A percentile compares a stretch with the other conserved stretches of the same genome.
These are phyloP conservation scores for Gliomastix tumulicola DNA, from an alignment of 2,329 filamentous ascomycete species.

Conservation along the genomic window DNA sequence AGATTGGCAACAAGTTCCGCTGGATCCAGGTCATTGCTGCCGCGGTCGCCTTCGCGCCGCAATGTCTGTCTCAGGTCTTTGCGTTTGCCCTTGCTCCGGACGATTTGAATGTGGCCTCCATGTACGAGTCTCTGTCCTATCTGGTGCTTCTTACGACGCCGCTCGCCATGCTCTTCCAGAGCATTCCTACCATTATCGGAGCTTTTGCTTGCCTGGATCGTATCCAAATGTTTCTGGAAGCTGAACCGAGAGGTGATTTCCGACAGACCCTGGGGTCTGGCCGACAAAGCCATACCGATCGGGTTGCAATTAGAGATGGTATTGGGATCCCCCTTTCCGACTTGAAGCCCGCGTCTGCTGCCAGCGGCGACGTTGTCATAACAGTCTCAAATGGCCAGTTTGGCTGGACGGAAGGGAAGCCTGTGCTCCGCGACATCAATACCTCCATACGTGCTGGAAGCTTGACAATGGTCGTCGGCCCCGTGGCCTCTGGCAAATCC, in stretches of 20 bases:
- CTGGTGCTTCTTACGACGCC: slow-evolving; percentile 1
- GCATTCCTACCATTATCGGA: slow-evolving; percentile 3
- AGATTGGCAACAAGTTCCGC: slow-evolving; percentile 8
- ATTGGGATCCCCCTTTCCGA: too few relatives aligned
- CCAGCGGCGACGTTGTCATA: too few relatives aligned
- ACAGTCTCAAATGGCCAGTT: slow-evolving; percentile 7
- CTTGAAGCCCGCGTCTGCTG: too few relatives aligned
- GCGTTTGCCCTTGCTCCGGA: slow-evolving; percentile 14
- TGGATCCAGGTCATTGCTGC: slow-evolving; percentile 5
- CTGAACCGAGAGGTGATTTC: not conserved
- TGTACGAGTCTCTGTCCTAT: slow-evolving; percentile 1
- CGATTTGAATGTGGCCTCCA: slow-evolving; percentile 7
- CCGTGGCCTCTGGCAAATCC: slow-evolving; percentile 26
- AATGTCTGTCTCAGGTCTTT: too few relatives aligned
- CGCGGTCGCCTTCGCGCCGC: slow-evolving; percentile 18
- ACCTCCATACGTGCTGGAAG: slow-evolving; percentile 7
- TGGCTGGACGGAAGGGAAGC: slow-evolving; percentile 14
- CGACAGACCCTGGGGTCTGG: slow-evolving; percentile 1
- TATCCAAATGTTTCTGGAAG: slow-evolving; percentile 3
- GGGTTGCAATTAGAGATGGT: too few relatives aligned
- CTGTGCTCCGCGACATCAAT: slow-evolving; percentile 11
- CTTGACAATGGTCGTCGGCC: slow-evolving; percentile 27
- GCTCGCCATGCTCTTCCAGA: slow-evolving; percentile 1
- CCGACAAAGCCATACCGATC: too few relatives aligned
- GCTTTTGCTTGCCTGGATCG: slow-evolving; percentile 4